These are phyloP conservation scores for Oemleria cerasiformis DNA, from an alignment of 306 rosid species.

Conservation along the genomic window DNA sequence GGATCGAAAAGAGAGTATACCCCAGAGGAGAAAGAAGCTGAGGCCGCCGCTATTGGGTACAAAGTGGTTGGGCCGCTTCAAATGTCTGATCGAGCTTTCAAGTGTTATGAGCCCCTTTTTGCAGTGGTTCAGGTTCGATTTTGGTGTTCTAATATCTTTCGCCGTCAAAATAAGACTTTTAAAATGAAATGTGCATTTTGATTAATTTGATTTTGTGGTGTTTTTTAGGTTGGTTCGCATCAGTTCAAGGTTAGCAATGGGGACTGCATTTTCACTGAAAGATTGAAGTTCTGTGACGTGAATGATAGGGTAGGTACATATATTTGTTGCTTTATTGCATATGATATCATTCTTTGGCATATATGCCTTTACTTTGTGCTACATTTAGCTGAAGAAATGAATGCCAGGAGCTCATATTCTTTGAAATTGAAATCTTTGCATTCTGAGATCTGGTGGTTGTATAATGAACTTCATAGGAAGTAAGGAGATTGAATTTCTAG, in stretches of 20 bases:
- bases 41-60: slow-evolving; percentile 72
- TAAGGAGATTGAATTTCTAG: not conserved
- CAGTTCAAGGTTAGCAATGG: slow-evolving; percentile 89
- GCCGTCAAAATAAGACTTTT: not conserved
- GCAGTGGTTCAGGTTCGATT: slow-evolving; percentile 75
- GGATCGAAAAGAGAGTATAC: slow-evolving; percentile 46
- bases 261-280: slow-evolving; percentile 81
- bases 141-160: not conserved
- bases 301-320: slow-evolving; percentile 69
- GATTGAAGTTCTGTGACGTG: slow-evolving; percentile 82
- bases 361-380: not conserved
- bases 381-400: not conserved
- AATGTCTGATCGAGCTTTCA: slow-evolving; percentile 52
- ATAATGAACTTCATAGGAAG: not conserved
- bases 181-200: slow-evolving; percentile 3
- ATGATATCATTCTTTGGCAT: not conserved
- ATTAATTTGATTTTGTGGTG: not conserved
- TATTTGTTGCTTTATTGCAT: not conserved
- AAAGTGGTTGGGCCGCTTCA: slow-evolving; percentile 61
- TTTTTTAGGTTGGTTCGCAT: slow-evolving; percentile 77
- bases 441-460: slow-evolving; percentile 2
- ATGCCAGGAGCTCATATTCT: not conserved
- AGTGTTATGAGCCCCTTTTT: slow-evolving; percentile 70
- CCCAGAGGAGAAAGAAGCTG: slow-evolving; percentile 73
- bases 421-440: not conserved